Evolutionary conservation across 192 early-diverging fungal species (phyloP), one percentile per base, ranked within the genome.

Genomic region (Podila horticola): DNA sequence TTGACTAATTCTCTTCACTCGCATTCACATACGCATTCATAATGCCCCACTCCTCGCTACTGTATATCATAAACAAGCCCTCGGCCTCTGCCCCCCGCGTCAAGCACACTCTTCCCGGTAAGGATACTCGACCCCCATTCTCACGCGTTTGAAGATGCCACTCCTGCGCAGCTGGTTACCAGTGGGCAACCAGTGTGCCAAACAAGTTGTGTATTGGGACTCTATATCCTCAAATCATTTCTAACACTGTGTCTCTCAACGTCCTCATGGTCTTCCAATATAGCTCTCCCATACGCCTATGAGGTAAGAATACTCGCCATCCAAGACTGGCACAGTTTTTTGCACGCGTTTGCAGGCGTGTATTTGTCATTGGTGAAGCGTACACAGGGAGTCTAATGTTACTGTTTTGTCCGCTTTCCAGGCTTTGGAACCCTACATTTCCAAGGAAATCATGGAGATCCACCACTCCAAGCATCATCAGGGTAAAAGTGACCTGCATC

Each of bases 381-480:
- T 49, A 24, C 20, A 20, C 49, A 28, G 5, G 24, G 30, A 29
- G 12, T 59, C 36, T 5, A 64, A 51, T 59, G 58, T 30, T 49
- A 10, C 49, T 70, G 4, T 13, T 61, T 9, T 8, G 11, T 9
- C 5, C 5, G 24, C 31, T 17, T 17, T 24, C 28, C 82, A 94
- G 91, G 93, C 89, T 72, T 92, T 98, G 70, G 97, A 98, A 86
- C 97, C 97, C 36, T 91, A 90, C 83, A 95, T 98, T 83, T 95
- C 91, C 57, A 91, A 91, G 58, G 95, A 98, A 75, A 98, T 97
- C 81, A 97, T 98, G 96, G 72, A 93, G 70, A 82, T 98, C 52
- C 97, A 98, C 87, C 94, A 98, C 87, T 61, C 83, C 81, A 98
- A 98, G 91, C 97, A 98, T 86, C 97, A 98, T 81, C 93, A 94